Percentiles rank a stretch among this genome's conserved stretches.
These are phyloP conservation scores for Elymus sibiricus DNA, from an alignment of 176 grass and related monocot genomes.

Conservation along the genomic window DNA sequence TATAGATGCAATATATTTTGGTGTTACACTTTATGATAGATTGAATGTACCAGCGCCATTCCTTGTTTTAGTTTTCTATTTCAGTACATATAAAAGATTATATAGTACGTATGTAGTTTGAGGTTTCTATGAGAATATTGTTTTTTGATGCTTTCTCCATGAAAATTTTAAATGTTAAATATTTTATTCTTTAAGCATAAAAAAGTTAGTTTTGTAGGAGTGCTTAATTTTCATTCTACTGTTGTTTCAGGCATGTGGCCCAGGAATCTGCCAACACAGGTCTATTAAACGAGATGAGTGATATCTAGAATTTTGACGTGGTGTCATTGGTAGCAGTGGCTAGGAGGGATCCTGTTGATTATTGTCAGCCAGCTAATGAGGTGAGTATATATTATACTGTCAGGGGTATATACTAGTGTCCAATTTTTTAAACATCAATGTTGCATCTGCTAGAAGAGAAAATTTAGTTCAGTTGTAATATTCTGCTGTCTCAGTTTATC, in stretches of 20 bases:
- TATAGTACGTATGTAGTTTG: neutral
- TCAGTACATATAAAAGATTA: neutral
- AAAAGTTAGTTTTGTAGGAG: neutral
- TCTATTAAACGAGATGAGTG: neutral
- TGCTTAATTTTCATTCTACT: neutral
- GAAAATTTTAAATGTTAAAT: neutral
- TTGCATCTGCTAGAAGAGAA: neutral
- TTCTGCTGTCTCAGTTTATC: neutral
- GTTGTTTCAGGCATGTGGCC: constrained; percentile 57
- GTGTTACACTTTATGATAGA: neutral
- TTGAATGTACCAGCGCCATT: neutral
- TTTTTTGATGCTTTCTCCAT: constrained; percentile 11
- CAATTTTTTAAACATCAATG: neutral
- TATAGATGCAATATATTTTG: neutral
- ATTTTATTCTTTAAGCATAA: neutral
- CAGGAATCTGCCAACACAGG: constrained; percentile 70
- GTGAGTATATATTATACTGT: constrained; percentile 22
- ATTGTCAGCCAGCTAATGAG: constrained; percentile 54
- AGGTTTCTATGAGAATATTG: neutral
- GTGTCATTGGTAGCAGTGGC: constrained; percentile 57
- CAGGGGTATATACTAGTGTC: neutral
- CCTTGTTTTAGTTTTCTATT: neutral
- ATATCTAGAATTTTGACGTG: constrained; percentile 61
- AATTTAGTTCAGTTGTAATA: neutral
- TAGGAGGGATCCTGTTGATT: constrained; percentile 65